A percentile compares a stretch with the other conserved stretches of the same genome.
These are phyloP conservation scores for Mangifera indica DNA, from an alignment of 345 rosid species.

Conservation along the genomic window DNA sequence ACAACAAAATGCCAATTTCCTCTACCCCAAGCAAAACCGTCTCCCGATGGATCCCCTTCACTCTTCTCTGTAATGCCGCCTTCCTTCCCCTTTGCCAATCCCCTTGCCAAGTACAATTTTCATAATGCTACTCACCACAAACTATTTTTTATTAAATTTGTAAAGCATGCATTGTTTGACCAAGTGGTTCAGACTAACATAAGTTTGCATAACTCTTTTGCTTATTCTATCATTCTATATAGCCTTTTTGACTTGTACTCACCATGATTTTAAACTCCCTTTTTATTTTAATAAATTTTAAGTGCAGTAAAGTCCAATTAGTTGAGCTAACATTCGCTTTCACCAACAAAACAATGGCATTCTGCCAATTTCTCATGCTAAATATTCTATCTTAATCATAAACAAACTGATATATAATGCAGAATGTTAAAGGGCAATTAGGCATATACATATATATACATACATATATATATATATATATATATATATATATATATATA, in stretches of 20 bases:
- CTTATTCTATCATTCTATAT: background rate
- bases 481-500: too few relatives aligned
- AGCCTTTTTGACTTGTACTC: slow-evolving; percentile 4
- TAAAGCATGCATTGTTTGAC: background rate
- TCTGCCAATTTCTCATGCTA: background rate
- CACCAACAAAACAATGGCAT: background rate
- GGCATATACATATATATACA: background rate
- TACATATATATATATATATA: too few relatives aligned
- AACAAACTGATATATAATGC: background rate
- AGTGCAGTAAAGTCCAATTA: background rate
- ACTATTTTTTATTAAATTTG: background rate
- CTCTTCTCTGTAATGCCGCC: slow-evolving; percentile 12
- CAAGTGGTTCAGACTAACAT: background rate
- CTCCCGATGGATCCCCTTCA: background rate
- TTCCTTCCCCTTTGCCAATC: slow-evolving; percentile 14
- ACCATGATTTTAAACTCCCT: background rate
- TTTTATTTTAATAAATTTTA: background rate
- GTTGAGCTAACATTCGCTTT: slow-evolving; percentile 6
- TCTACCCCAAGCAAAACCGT: slow-evolving; percentile 6
- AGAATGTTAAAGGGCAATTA: background rate
- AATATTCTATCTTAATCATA: too few relatives aligned
- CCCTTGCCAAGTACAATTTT: too few relatives aligned
- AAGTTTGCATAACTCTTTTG: background rate
- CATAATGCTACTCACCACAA: background rate
- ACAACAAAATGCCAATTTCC: slow-evolving; percentile 42